phyloP scores from a whole-genome alignment of 805 yeast genomes.

The Candida piceae region DNA sequence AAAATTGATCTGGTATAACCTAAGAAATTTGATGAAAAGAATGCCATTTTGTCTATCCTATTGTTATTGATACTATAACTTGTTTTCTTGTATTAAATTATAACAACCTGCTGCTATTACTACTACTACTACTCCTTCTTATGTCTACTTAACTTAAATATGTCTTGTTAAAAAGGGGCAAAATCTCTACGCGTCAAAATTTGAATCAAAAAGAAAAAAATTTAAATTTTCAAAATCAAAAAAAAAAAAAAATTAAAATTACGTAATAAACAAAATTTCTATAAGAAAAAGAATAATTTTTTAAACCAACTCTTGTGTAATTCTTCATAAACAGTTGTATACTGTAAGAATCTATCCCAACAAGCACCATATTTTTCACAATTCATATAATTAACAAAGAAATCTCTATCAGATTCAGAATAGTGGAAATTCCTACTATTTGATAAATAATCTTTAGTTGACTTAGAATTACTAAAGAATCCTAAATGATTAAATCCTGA shows the following conservation, averaged over 20 bases:
- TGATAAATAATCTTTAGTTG: constrained; percentile 13
- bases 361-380: constrained; percentile 35
- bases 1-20: constrained; percentile 18
- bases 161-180: too few relatives aligned
- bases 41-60: constrained; percentile 29
- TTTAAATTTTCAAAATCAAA: too few relatives aligned
- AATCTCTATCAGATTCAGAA: constrained; percentile 33
- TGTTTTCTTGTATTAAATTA: too few relatives aligned
- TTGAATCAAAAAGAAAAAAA: too few relatives aligned
- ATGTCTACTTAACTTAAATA: too few relatives aligned
- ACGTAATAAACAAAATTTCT: not conserved
- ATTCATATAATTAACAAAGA: constrained; percentile 35
- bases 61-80: too few relatives aligned
- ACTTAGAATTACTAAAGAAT: constrained; percentile 6
- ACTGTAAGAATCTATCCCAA: constrained; percentile 37
- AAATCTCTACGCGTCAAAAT: too few relatives aligned
- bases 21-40: constrained; percentile 23
- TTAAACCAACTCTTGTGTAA: constrained; percentile 31
- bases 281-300: constrained; percentile 15
- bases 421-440: constrained; percentile 30
- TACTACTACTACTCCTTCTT: too few relatives aligned
- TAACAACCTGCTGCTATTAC: too few relatives aligned
- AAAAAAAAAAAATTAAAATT: too few relatives aligned
- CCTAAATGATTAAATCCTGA: not conserved
- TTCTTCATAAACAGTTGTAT: constrained; percentile 26